A percentile compares a stretch with the other conserved stretches of the same genome.
These are phyloP conservation scores for Fusarium solani-melongenae DNA, from an alignment of 2,329 filamentous ascomycete species.

Conservation along the genomic window DNA sequence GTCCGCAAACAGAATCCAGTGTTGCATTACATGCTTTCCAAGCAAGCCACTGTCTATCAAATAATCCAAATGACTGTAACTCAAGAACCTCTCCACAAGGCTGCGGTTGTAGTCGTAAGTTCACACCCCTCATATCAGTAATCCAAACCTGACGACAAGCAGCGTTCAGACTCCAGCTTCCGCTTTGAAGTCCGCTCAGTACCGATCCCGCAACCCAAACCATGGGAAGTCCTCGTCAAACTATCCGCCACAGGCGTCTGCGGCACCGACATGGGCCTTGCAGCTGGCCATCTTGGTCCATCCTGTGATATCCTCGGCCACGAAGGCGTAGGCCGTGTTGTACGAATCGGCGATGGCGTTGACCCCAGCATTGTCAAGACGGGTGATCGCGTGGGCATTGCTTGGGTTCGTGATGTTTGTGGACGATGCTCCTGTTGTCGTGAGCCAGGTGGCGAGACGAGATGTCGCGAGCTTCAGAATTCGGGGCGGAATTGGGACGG, in stretches of 20 bases:
- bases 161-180: slow-evolving; percentile 10
- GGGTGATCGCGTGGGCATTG: slow-evolving; percentile 19
- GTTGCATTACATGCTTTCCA: neutral
- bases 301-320: slow-evolving; percentile 30
- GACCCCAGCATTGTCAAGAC: neutral
- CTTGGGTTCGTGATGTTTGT: slow-evolving; percentile 45
- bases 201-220: slow-evolving; percentile 1
- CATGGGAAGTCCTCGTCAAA: slow-evolving; percentile 30
- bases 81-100: neutral
- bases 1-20: neutral
- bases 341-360: slow-evolving; percentile 10
- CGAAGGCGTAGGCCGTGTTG: slow-evolving; percentile 31
- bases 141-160: neutral
- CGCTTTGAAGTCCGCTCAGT: slow-evolving; percentile 8
- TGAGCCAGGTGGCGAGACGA: slow-evolving; percentile 48
- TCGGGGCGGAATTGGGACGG: slow-evolving; percentile 50
- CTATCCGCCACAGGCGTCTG: slow-evolving; percentile 30
- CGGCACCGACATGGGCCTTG: slow-evolving; percentile 34
- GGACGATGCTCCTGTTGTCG: slow-evolving; percentile 49
- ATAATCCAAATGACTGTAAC: neutral
- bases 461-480: slow-evolving; percentile 48
- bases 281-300: slow-evolving; percentile 27
- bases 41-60: neutral
- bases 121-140: neutral
- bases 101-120: slow-evolving; percentile 8